Percentiles rank a stretch among this genome's conserved stretches.
Conservation (phyloP, 2,329 filamentous ascomycete genomes). For the Exophiala spinifera region DNA sequence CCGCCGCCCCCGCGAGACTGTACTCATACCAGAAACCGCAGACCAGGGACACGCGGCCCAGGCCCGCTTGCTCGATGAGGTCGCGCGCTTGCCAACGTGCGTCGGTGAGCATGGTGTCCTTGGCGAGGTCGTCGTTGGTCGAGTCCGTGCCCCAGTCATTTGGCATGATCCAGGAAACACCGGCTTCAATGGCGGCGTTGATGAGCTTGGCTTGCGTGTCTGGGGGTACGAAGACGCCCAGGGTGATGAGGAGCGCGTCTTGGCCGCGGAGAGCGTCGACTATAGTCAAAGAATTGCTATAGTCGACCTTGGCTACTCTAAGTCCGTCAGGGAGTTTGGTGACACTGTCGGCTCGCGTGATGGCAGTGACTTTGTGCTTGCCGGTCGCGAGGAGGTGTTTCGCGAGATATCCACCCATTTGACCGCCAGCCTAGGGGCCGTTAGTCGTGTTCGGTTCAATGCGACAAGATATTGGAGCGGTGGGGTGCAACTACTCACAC, state of each 20-base stretch:
- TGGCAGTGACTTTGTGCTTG: constrained; percentile 52
- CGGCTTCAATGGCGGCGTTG: constrained; percentile 54
- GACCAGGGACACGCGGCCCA: constrained; percentile 39
- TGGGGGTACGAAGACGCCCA: constrained; percentile 45
- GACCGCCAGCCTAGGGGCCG: constrained; percentile 47
- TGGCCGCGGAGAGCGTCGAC: constrained; percentile 53
- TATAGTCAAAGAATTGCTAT: constrained; percentile 46
- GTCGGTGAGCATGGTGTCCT: constrained; percentile 39
- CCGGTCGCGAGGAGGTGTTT: constrained; percentile 45
- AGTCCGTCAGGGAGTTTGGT: constrained; percentile 46
- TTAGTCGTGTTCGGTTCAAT: constrained; percentile 41
- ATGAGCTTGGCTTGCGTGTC: constrained; percentile 52
- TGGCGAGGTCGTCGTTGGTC: constrained; percentile 32
- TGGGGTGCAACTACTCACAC: no score
- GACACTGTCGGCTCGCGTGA: constrained; percentile 48
- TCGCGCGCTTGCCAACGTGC: constrained; percentile 28
- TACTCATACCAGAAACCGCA: constrained; percentile 57
- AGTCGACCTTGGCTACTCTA: constrained; percentile 39
- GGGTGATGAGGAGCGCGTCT: constrained; percentile 57
- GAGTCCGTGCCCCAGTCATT: constrained; percentile 44
- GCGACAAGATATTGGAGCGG: no score
- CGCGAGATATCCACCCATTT: constrained; percentile 42
- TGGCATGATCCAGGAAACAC: constrained; percentile 55
- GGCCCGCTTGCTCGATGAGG: constrained; percentile 43
- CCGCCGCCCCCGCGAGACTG: constrained; percentile 40